phyloP scores from a whole-genome alignment of 1,284 basidiomycete species.

The Gymnopus androsaceus region DNA sequence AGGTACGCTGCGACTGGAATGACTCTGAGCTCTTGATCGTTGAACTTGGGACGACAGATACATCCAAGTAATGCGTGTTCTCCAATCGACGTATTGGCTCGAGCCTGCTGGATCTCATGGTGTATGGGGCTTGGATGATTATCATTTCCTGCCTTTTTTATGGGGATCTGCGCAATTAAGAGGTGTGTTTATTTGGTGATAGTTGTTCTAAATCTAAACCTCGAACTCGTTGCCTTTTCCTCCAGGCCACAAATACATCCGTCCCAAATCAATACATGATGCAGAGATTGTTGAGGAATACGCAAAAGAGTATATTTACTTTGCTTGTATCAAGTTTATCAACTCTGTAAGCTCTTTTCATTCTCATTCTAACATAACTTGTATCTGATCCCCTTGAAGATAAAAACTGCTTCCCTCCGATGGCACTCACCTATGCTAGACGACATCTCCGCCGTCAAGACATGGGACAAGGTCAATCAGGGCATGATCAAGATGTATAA shows the following conservation, averaged over 20 bases:
- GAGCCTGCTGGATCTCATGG: conserved; percentile 98
- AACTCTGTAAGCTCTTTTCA: conserved; percentile 70
- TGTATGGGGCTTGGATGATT: conserved; percentile 98
- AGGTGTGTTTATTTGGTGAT: conserved; percentile 40
- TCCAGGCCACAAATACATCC: conserved; percentile 84
- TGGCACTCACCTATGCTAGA: conserved; percentile 99
- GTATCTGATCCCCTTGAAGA: conserved; percentile 45
- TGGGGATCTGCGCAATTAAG: conserved; percentile 86
- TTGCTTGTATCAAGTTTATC: conserved; percentile 95
- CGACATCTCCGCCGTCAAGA: conserved; percentile 95
- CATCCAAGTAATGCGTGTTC: conserved; percentile 83
- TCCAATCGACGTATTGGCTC: conserved; percentile 96
- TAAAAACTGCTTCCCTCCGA: conserved; percentile 92
- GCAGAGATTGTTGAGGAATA: conserved; percentile 93
- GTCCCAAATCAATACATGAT: conserved; percentile 93
- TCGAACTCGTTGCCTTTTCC: neutral
- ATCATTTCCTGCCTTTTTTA: conserved; percentile 94
- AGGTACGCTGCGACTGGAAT: conserved; percentile 44
- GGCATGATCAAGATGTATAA: conserved; percentile 99
- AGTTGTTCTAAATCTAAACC: neutral
- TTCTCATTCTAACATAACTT: neutral
- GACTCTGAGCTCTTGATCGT: neutral
- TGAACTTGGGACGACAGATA: conserved; percentile 54
- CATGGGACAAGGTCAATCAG: conserved; percentile 96
- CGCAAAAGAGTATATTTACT: conserved; percentile 93